Conservation (phyloP, 441 rosid genomes). For the Geranium incanum region DNA sequence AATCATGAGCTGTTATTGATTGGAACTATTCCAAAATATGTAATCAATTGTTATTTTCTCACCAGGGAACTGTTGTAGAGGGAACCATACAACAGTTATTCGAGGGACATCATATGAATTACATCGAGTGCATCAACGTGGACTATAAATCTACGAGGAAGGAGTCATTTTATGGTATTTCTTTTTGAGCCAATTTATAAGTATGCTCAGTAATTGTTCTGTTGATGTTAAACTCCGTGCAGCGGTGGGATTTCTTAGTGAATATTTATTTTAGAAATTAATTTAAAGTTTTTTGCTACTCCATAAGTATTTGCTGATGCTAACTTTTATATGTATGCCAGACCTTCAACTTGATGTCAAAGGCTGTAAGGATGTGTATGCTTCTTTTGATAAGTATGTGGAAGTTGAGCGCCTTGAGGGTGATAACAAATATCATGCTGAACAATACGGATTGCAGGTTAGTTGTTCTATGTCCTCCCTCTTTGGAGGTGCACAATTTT, state of each 20-base stretch:
- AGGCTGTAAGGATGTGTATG: conserved; percentile 82
- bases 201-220: neutral
- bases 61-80: conserved; percentile 71
- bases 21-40: neutral
- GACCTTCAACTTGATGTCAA: conserved; percentile 54
- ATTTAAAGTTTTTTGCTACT: neutral
- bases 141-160: conserved; percentile 69
- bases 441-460: conserved; percentile 90
- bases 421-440: conserved; percentile 91
- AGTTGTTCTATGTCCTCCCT: conserved; percentile 16
- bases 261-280: conserved; percentile 10
- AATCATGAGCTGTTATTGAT: neutral
- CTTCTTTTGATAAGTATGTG: conserved; percentile 91
- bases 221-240: neutral
- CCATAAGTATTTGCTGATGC: conserved; percentile 5
- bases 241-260: neutral
- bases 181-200: conserved; percentile 7
- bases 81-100: conserved; percentile 66
- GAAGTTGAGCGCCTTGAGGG: conserved; percentile 98
- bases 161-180: conserved; percentile 66
- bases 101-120: conserved; percentile 76
- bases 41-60: conserved; percentile 5
- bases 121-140: conserved; percentile 69
- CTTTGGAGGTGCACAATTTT: neutral
- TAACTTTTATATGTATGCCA: conserved; percentile 19